Conservation (phyloP, 2,329 filamentous ascomycete species). For the Cordyceps tenuipes region DNA sequence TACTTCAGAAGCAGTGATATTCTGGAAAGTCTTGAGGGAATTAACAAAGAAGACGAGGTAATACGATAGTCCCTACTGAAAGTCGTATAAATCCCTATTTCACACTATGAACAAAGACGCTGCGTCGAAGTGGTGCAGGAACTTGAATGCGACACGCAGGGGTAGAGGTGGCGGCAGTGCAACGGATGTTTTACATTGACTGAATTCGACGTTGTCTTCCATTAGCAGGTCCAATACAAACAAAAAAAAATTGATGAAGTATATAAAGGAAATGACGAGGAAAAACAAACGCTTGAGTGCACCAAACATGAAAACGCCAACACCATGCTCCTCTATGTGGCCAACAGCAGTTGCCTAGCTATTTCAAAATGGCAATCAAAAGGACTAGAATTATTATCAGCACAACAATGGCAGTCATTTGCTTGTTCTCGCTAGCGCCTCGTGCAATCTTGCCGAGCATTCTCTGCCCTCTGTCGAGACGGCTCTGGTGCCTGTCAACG, state of each 20-base stretch:
- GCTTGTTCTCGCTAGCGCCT: conserved; percentile 76
- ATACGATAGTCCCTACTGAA: conserved; percentile 50
- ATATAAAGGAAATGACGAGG: neutral
- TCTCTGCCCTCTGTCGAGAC: conserved; percentile 66
- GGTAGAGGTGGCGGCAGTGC: neutral
- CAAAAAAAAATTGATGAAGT: neutral
- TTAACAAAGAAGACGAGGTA: conserved; percentile 63
- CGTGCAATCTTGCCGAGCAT: conserved; percentile 64
- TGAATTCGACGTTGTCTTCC: neutral
- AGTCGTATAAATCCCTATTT: neutral
- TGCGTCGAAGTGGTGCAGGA: neutral
- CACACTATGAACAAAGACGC: neutral
- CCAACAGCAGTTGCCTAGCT: conserved; percentile 15
- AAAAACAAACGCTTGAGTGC: neutral
- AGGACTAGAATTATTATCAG: conserved; percentile 76
- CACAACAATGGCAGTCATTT: conserved; percentile 72
- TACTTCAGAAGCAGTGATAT: conserved; percentile 78
- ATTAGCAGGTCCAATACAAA: neutral
- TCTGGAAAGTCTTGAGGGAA: conserved; percentile 70
- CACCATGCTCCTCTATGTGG: neutral
- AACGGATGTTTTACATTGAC: neutral
- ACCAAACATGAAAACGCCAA: neutral
- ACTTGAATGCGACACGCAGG: neutral
- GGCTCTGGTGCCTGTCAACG: conserved; percentile 70
- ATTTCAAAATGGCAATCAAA: conserved; percentile 76